Evolutionary conservation across 192 early-diverging fungal genomes (phyloP).

Genomic region (Pilaira anomala): DNA sequence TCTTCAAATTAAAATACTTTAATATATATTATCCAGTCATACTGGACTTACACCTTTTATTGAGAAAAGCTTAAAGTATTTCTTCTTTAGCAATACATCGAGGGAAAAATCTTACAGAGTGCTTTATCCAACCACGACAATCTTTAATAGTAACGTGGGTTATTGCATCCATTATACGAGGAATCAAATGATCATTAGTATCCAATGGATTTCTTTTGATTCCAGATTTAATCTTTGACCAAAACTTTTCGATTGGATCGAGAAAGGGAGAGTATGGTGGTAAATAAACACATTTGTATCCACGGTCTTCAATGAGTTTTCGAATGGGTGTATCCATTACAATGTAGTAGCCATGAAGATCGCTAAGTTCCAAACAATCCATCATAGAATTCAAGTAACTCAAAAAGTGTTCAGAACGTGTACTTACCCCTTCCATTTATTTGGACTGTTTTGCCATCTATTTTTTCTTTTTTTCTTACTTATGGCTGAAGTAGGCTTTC

Average conservation of each 20-base stretch:
- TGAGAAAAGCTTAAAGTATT: not conserved
- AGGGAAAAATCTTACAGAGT: not conserved
- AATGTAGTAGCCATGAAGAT: slow-evolving; percentile 9
- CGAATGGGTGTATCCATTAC: slow-evolving; percentile 12
- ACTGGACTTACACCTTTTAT: too few relatives aligned
- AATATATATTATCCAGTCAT: too few relatives aligned
- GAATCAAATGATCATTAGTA: not conserved
- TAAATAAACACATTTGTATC: not conserved
- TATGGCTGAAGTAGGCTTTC: slow-evolving; percentile 8
- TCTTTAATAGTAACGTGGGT: not conserved
- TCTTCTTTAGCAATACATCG: not conserved
- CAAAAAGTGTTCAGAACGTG: slow-evolving; percentile 19
- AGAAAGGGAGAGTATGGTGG: not conserved
- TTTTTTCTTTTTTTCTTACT: slow-evolving; percentile 20
- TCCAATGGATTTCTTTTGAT: slow-evolving; percentile 3
- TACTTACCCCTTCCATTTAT: slow-evolving; percentile 6
- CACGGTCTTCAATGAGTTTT: not conserved
- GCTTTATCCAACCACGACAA: not conserved
- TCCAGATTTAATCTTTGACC: not conserved
- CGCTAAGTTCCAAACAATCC: not conserved
- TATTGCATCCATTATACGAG: not conserved
- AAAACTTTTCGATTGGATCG: not conserved
- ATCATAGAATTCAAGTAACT: not conserved
- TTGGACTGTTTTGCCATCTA: slow-evolving; percentile 9
- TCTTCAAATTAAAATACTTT: too few relatives aligned